These are phyloP conservation scores for Pythium periplocum DNA, from an alignment of 352 stramenopile genomes.

Conservation along the genomic window DNA sequence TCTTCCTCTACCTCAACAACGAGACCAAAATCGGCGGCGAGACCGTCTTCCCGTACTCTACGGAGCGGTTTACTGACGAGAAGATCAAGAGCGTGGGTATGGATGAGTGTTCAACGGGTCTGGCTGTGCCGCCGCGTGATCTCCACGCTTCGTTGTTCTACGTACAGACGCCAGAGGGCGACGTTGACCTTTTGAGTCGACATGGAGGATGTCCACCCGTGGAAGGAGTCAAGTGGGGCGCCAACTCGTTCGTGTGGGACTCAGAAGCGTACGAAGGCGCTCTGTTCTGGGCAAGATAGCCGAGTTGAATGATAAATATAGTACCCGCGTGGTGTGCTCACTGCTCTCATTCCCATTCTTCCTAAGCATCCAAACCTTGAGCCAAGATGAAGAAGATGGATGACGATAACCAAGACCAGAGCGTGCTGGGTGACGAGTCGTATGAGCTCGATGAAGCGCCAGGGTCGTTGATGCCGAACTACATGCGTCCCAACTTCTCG, in stretches of 20 bases:
- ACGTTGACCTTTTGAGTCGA: too few species aligned
- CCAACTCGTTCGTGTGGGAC: conserved; percentile 88
- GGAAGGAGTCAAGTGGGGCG: conserved; percentile 80
- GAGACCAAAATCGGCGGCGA: conserved; percentile 93
- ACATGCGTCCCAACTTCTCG: conserved; percentile 81
- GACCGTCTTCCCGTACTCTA: conserved; percentile 93
- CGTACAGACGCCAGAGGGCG: conserved; percentile 68
- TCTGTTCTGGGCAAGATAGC: too few species aligned
- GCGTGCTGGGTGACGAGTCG: too few species aligned
- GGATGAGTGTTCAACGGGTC: conserved; percentile 69
- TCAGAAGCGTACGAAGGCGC: too few species aligned
- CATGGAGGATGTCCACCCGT: too few species aligned
- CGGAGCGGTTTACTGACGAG: conserved; percentile 67
- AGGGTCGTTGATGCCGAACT: conserved; percentile 33
- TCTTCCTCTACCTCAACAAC: conserved; percentile 97
- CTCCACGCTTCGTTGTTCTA: conserved; percentile 84
- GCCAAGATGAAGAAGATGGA: too few species aligned
- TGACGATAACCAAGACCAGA: too few species aligned
- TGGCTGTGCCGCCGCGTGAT: conserved; percentile 63
- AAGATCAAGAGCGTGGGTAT: conserved; percentile 69
- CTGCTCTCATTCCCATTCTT: too few species aligned
- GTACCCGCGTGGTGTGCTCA: too few species aligned
- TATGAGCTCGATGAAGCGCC: not conserved
- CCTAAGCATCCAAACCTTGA: too few species aligned
- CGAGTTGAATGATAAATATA: too few species aligned